Base-by-base conservation (phyloP, 495 filamentous ascomycete species). In the Pyronema domesticum region DNA sequence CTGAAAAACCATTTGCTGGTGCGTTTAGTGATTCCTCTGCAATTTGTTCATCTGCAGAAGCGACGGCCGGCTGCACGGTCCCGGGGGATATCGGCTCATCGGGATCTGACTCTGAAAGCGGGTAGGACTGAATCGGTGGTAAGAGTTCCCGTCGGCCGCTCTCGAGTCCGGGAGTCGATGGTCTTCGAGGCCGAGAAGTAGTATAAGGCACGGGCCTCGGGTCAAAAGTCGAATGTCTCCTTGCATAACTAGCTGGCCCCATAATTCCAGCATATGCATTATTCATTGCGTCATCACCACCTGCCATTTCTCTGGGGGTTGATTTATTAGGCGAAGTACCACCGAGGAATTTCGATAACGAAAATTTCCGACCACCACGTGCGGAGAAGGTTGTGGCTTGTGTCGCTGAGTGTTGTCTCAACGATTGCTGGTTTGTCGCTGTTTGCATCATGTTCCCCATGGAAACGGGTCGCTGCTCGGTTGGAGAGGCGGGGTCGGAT, bases 401-500 rank as follows among this genome's bases (percentile, higher is more conserved):
- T 53, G 48, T 54, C 30, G 35, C 23, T 43, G n/a, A 37, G 40
- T 40, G 55, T 8, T 6, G 59, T 45, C 51, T 48, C 46, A 44
- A 44, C 37, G 59, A 50, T 19, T 52, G 51, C 15, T 45, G 39
- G 18, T 51, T 46, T 14, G 60, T 51, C 34, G 45, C 14, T 19
- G n/a, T 23, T 47, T 47, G 50, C 15, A n/a, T n/a, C 14, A 23
- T 40, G 17, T 53, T 37, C 9, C 42, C 42, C 52, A 54, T 54
- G 2, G 62, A 60, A n/a, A 49, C 61, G 19, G 62, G 62, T 36
- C 62, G 46, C 14, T 23, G 57, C 57, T 36, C 53, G 55, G 42
- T 57, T 57, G 44, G 53, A 7, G 62, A 64, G 17, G 59, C 62
- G 8, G 49, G 51, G 30, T 61, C 62, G 7, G 62, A 64, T 51